These are phyloP conservation scores for Colletotrichum tropicale DNA, from an alignment of 2,329 filamentous ascomycete genomes.

Conservation along the genomic window DNA sequence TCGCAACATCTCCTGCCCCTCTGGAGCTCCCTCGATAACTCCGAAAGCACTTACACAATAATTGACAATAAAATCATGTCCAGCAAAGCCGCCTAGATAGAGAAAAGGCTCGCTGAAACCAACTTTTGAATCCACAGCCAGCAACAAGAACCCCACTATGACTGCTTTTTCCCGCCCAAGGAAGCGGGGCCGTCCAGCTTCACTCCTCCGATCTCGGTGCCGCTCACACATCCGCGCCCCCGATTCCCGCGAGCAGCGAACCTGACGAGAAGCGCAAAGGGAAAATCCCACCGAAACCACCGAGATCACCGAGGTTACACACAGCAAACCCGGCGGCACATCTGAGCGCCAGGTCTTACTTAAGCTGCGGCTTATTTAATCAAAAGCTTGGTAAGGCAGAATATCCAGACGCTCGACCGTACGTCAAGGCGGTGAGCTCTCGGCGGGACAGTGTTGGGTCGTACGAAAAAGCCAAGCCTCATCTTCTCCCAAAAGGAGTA, in stretches of 20 bases:
- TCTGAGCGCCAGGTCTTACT: background rate
- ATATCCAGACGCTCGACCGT: background rate
- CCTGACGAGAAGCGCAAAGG: background rate
- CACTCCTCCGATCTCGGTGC: slow-evolving; percentile 9
- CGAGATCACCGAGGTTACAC: background rate
- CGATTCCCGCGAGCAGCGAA: background rate
- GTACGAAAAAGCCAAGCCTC: background rate
- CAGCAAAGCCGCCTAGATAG: background rate
- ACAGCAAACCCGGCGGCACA: background rate
- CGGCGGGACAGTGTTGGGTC: background rate
- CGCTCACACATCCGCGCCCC: background rate
- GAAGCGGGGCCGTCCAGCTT: background rate
- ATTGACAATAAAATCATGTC: background rate
- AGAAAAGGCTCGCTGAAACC: background rate
- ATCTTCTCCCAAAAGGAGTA: background rate
- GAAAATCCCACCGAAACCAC: background rate
- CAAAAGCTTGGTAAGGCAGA: background rate
- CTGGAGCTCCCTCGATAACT: background rate
- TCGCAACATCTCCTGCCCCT: background rate
- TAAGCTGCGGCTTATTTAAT: background rate
- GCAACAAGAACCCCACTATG: background rate
- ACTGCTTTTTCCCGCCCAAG: background rate
- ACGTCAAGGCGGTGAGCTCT: background rate
- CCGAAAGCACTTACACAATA: background rate
- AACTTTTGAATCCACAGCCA: background rate